Conservation (phyloP, 306 rosid species). For the Begonia loranthoides region DNA sequence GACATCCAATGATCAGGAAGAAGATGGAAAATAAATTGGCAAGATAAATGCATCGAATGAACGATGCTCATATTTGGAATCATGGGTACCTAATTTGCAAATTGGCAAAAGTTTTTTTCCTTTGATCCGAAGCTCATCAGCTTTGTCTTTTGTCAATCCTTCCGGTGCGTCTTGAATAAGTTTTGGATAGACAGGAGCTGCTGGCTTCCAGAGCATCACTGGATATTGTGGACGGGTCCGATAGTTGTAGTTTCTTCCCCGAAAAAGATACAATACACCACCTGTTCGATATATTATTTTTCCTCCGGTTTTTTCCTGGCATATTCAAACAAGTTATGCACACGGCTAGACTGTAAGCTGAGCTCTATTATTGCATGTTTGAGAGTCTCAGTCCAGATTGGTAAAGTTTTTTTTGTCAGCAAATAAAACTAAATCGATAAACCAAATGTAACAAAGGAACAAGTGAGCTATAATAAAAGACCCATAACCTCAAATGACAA, state of each 20-base stretch:
- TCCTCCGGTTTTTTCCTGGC: conserved; percentile 81
- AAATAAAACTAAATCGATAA: too few relatives aligned
- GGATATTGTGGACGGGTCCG: conserved; percentile 84
- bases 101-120: conserved; percentile 77
- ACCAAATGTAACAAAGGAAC: too few relatives aligned
- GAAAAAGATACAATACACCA: conserved; percentile 71
- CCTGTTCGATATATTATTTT: conserved; percentile 78
- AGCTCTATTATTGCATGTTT: too few relatives aligned
- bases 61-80: too few relatives aligned
- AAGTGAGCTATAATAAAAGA: too few relatives aligned
- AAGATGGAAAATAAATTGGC: too few relatives aligned
- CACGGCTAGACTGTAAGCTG: too few relatives aligned
- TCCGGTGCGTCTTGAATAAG: conserved; percentile 94
- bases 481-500: too few relatives aligned
- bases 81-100: conserved; percentile 59
- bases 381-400: too few relatives aligned
- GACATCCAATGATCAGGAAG: too few relatives aligned
- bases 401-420: too few relatives aligned
- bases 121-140: conserved; percentile 43
- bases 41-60: too few relatives aligned
- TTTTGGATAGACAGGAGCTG: conserved; percentile 86
- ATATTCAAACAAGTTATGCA: conserved; percentile 4
- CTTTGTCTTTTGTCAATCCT: conserved; percentile 74
- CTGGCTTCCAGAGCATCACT: conserved; percentile 98
- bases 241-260: conserved; percentile 86